Conservation (phyloP, 2,329 filamentous ascomycete genomes). For the Phyllosticta paracitricarpa region DNA sequence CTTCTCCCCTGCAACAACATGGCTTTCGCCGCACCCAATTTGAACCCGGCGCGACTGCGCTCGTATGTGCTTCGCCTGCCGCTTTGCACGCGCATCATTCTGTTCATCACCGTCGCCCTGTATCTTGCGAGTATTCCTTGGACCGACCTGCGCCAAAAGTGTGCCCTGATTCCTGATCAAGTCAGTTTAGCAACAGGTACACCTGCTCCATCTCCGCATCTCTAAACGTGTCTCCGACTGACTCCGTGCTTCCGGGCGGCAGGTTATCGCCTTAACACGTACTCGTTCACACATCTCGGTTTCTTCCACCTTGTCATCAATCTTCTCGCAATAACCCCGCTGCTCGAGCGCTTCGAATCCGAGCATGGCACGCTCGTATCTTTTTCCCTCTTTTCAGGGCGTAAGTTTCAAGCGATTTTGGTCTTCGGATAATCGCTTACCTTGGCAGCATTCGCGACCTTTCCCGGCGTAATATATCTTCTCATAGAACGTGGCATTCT, state of each 20-base stretch:
- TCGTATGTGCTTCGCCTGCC: conserved; percentile 80
- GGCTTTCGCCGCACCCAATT: conserved; percentile 42
- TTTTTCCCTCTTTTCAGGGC: conserved; percentile 80
- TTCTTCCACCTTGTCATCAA: conserved; percentile 76
- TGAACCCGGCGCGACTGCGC: conserved; percentile 64
- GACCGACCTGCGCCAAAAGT: conserved; percentile 68
- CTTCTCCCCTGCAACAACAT: conserved; percentile 20
- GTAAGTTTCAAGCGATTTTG: conserved; percentile 47
- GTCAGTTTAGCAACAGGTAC: conserved; percentile 61
- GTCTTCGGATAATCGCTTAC: conserved; percentile 14
- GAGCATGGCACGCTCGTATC: conserved; percentile 86
- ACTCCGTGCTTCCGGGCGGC: conserved; percentile 8
- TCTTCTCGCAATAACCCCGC: conserved; percentile 67
- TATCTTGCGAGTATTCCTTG: conserved; percentile 62
- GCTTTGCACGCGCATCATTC: conserved; percentile 66
- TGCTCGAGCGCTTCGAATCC: conserved; percentile 86
- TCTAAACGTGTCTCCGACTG: not conserved
- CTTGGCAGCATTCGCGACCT: conserved; percentile 32
- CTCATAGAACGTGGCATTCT: conserved; percentile 66
- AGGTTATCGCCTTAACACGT: conserved; percentile 93
- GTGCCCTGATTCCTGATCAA: conserved; percentile 66
- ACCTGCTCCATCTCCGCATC: conserved; percentile 23
- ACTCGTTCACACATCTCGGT: conserved; percentile 73
- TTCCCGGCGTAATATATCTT: conserved; percentile 75
- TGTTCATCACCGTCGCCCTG: conserved; percentile 55